Conservation (phyloP, 345 rosid species). For the Sonneratia caseolaris region DNA sequence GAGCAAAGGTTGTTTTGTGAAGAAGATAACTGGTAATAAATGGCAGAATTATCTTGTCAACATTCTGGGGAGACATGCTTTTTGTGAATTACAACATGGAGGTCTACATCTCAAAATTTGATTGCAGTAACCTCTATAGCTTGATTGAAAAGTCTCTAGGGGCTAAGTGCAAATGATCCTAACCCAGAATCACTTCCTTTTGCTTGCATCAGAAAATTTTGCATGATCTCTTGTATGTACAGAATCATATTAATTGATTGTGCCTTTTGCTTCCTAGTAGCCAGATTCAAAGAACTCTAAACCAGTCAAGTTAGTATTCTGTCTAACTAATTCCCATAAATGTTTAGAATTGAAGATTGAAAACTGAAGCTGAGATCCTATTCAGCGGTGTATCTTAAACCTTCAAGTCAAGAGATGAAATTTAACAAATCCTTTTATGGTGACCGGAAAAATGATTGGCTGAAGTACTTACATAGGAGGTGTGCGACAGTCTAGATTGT, state of each 20-base stretch:
- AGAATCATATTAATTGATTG: background rate
- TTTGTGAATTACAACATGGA: too few relatives aligned
- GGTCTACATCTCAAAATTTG: background rate
- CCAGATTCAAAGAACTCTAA: background rate
- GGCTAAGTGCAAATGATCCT: background rate
- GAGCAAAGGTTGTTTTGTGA: background rate
- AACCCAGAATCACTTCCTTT: background rate
- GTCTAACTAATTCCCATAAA: background rate
- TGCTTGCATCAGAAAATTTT: background rate
- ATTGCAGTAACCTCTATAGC: background rate
- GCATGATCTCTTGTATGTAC: background rate
- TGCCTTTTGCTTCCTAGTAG: background rate
- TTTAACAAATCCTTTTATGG: background rate
- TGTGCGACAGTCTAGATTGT: background rate
- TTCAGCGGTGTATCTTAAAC: background rate
- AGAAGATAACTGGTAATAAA: background rate
- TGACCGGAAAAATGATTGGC: background rate
- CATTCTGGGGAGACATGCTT: background rate
- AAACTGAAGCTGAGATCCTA: conserved; percentile 4
- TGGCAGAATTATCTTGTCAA: background rate
- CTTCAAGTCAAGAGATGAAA: background rate
- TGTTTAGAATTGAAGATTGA: conserved; percentile 4
- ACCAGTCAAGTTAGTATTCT: background rate
- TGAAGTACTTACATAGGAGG: background rate
- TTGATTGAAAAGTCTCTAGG: background rate